Base-by-base conservation (phyloP, 805 yeast genomes). In the Candida namnaoensis region DNA sequence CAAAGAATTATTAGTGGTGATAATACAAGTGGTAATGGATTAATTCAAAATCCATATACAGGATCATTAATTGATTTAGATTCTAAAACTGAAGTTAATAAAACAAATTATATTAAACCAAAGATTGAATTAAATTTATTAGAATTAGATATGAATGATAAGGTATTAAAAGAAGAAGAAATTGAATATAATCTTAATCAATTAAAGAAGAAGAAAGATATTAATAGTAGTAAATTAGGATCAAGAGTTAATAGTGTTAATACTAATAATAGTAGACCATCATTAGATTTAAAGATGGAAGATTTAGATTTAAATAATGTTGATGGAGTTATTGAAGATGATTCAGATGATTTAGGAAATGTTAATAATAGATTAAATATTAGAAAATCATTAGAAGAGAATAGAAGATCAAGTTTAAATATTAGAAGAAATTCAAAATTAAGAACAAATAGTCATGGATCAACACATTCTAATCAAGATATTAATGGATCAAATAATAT, bases 351-450 rank as follows among this genome's bases (percentile, higher is more conserved):
- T 24, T 47, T 43, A 32, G 56, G 50, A 23, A 43, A 50, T 11
- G 45, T 56, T 3, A 48, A 47, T 26, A 47, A 47, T 13, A 54
- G 45, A 30, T 41, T 54, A 34, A 46, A 47, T 34, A 53, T 54
- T 6, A 47, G 50, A 34, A 23, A 15, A 28, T 36, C 38, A 15
- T 28, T 26, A 14, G 33, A 36, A 7, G 38, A 36, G 25, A 34
- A 15, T 34, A 15, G 11, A 19, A 14, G 12, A 10, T 9, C 11
- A 10, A 9, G 23, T 8, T 12, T 34, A 7, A 34, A 19, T 23
- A 8, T 34, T 12, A 23, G 9, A 10, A 19, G 23, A 34, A 19
- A n/a, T 19, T 15, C 36, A 3, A 23, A 19, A 19, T 9, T 14
- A 6, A 10, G 4, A n/a, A 35, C 6, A 25, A 24, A 7, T 34